Conservation (phyloP, 1,284 basidiomycete species). For the Veloboletus limbatus region DNA sequence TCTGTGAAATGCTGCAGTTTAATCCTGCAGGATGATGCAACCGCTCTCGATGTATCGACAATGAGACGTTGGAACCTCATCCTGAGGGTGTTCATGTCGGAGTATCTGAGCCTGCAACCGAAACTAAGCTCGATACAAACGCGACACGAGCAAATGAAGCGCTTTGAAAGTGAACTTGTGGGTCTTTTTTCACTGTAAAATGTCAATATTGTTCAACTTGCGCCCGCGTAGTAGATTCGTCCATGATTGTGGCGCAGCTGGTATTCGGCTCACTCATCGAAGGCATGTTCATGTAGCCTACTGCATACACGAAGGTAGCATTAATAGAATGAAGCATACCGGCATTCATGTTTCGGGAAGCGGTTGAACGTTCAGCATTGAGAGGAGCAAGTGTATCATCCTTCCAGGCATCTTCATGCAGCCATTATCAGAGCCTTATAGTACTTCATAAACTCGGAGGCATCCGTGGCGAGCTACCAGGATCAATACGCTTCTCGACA, state of each 20-base stretch:
- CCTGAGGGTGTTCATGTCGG: slow-evolving; percentile 83
- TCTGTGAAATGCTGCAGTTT: slow-evolving; percentile 1
- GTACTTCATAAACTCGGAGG: slow-evolving; percentile 42
- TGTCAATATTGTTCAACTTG: slow-evolving; percentile 2
- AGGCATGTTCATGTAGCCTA: slow-evolving; percentile 4
- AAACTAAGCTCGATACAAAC: slow-evolving; percentile 13
- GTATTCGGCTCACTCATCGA: background rate
- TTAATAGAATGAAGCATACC: background rate
- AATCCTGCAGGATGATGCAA: slow-evolving; percentile 74
- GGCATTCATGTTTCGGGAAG: background rate
- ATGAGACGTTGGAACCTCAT: slow-evolving; percentile 90
- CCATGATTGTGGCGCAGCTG: background rate
- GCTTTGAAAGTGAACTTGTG: slow-evolving; percentile 28
- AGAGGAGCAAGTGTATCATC: background rate
- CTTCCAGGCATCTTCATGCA: slow-evolving; percentile 8
- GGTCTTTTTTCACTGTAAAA: slow-evolving; percentile 8
- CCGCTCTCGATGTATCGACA: slow-evolving; percentile 82
- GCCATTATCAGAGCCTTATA: slow-evolving; percentile 42
- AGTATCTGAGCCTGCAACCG: slow-evolving; percentile 81
- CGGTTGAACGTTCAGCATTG: background rate
- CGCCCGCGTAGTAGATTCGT: slow-evolving; percentile 22
- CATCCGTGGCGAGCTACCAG: slow-evolving; percentile 40
- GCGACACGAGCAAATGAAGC: slow-evolving; percentile 15
- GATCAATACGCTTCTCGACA: slow-evolving; percentile 2
- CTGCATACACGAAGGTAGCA: slow-evolving; percentile 3